These are phyloP conservation scores for Pestalotiopsis sp. DNA, from an alignment of 2,329 filamentous ascomycete species.

Conservation along the genomic window DNA sequence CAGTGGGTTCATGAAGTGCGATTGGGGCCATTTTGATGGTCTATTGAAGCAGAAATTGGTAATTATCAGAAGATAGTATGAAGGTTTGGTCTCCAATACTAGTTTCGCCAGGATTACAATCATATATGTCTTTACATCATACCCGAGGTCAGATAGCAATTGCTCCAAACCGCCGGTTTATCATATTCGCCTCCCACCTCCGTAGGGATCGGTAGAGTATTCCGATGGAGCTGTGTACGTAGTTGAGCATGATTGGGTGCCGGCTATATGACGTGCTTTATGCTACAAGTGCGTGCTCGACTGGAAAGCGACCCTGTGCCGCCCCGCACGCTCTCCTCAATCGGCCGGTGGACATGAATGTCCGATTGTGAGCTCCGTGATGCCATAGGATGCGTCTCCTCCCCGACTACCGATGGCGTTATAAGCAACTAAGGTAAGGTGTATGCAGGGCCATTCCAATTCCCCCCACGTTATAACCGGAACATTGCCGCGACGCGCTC, in stretches of 20 bases:
- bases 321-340: background rate
- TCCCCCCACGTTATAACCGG: background rate
- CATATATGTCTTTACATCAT: background rate
- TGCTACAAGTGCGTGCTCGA: constrained; percentile 9
- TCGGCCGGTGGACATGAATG: background rate
- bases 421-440: background rate
- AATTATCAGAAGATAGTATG: background rate
- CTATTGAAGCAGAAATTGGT: background rate
- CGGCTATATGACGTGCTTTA: constrained; percentile 6
- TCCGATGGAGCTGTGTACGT: background rate
- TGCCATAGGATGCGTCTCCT: background rate
- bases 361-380: background rate
- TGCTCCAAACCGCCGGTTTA: background rate
- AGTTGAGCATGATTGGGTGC: constrained; percentile 4
- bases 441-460: background rate
- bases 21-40: constrained; percentile 26
- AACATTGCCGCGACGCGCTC: background rate
- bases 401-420: constrained; percentile 2
- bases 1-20: constrained; percentile 18
- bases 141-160: background rate
- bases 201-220: constrained; percentile 2
- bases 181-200: background rate
- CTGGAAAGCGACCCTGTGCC: background rate
- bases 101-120: background rate
- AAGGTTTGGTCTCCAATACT: background rate